A percentile compares a stretch with the other conserved stretches of the same genome.
These are phyloP conservation scores for Taphrina wiesneri DNA, from an alignment of 1,139 yeast species.

Conservation along the genomic window DNA sequence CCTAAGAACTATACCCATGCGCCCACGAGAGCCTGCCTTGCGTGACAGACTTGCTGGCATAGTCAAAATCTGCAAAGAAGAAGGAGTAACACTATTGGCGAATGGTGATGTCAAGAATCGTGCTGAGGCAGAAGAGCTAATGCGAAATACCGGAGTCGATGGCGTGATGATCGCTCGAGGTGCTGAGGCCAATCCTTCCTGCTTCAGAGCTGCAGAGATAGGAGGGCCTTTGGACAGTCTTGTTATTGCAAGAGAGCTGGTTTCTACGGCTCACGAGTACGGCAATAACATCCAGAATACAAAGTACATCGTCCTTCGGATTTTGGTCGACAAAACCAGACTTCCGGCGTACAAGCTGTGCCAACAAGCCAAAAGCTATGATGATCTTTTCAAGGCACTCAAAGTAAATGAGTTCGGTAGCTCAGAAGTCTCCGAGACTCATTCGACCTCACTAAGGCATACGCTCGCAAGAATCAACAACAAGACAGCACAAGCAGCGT, in stretches of 20 bases:
- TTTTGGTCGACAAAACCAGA: constrained; percentile 72
- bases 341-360: constrained; percentile 57
- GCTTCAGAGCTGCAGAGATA: constrained; percentile 51
- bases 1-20: constrained; percentile 85
- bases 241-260: constrained; percentile 57
- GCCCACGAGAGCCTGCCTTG: constrained; percentile 80
- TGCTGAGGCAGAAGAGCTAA: constrained; percentile 58
- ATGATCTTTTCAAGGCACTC: constrained; percentile 50
- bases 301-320: constrained; percentile 74
- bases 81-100: constrained; percentile 69
- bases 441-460: neutral
- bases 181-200: constrained; percentile 84
- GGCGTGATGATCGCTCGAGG: constrained; percentile 95
- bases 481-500: constrained; percentile 5
- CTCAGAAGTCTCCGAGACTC: neutral
- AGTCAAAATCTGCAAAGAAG: constrained; percentile 60
- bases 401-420: neutral
- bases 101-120: constrained; percentile 73
- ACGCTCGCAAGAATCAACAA: neutral
- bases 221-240: constrained; percentile 42
- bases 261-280: constrained; percentile 55
- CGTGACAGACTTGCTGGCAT: constrained; percentile 63
- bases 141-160: constrained; percentile 55
- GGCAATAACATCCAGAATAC: constrained; percentile 70
- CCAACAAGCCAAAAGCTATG: constrained; percentile 58